Evolutionary conservation across 768 basidiomycete species (phyloP).

Genomic region (Mycena alexandri): DNA sequence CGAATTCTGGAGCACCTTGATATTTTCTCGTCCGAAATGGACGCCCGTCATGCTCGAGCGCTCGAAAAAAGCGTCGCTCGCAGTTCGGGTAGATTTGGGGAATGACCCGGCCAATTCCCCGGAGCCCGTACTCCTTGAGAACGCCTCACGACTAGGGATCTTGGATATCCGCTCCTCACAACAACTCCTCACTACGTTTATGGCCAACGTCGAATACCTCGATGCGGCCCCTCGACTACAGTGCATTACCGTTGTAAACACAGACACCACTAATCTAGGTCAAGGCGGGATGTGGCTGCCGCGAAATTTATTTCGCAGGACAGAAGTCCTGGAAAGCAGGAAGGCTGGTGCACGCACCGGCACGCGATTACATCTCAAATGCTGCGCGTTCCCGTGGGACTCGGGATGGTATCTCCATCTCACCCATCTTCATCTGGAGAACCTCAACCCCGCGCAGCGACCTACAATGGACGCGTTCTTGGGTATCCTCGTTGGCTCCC

Average conservation of each 20-base stretch:
- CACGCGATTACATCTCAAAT: constrained; percentile 24
- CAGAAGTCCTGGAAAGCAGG: constrained; percentile 5
- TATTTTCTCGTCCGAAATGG: constrained; percentile 34
- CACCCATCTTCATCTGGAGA: constrained; percentile 31
- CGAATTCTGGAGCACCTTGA: constrained; percentile 35
- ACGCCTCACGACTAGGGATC: constrained; percentile 29
- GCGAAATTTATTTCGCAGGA: constrained; percentile 26
- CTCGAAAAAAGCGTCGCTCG: constrained; percentile 30
- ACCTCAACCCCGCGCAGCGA: constrained; percentile 18
- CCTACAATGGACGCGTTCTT: constrained; percentile 30
- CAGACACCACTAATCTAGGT: not conserved
- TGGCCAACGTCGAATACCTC: constrained; percentile 28
- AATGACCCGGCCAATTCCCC: constrained; percentile 21
- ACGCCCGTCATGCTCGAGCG: constrained; percentile 38
- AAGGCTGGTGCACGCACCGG: not conserved
- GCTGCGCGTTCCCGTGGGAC: constrained; percentile 38
- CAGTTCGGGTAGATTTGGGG: constrained; percentile 32
- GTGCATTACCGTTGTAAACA: constrained; percentile 24
- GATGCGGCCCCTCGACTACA: constrained; percentile 23
- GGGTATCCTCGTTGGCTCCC: constrained; percentile 24
- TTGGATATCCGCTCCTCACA: constrained; percentile 26
- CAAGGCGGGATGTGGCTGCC: constrained; percentile 25
- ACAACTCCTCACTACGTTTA: constrained; percentile 18
- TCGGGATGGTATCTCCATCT: constrained; percentile 33
- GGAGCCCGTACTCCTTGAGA: constrained; percentile 26